Conservation (phyloP, 1,284 basidiomycete species). For the Apiotrichum montevideense region DNA sequence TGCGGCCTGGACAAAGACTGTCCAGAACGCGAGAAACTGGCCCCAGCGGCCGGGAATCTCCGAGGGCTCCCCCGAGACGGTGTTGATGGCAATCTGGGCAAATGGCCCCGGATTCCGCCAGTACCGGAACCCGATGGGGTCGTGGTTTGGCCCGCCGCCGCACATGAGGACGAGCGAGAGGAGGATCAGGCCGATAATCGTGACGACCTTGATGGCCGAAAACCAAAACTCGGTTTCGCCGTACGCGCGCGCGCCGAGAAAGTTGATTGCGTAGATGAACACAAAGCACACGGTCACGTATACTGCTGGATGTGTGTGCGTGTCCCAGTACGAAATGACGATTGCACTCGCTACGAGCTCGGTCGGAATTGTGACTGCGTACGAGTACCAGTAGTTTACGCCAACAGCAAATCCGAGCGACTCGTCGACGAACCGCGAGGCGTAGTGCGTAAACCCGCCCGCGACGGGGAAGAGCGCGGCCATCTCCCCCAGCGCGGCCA, state of each 20-base stretch:
- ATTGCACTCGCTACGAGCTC: constrained; percentile 24
- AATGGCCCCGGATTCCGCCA: constrained; percentile 59
- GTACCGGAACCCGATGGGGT: constrained; percentile 51
- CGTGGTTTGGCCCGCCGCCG: constrained; percentile 57
- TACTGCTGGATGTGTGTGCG: constrained; percentile 38
- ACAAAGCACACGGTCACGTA: constrained; percentile 47
- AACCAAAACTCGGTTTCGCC: constrained; percentile 42
- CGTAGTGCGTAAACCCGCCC: constrained; percentile 42
- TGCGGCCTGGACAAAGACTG: constrained; percentile 67
- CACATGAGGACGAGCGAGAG: constrained; percentile 63
- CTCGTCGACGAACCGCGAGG: constrained; percentile 52
- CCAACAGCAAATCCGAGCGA: constrained; percentile 47
- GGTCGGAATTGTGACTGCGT: constrained; percentile 7
- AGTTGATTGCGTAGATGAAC: constrained; percentile 46
- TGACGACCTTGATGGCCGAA: constrained; percentile 29
- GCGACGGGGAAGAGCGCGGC: constrained; percentile 41
- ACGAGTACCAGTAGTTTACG: background rate
- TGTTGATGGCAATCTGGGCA: constrained; percentile 13
- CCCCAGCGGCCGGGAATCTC: constrained; percentile 45
- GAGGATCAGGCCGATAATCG: constrained; percentile 50
- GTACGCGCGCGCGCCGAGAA: constrained; percentile 37
- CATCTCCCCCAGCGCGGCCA: constrained; percentile 48
- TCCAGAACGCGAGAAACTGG: constrained; percentile 62
- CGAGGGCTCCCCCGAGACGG: constrained; percentile 7
- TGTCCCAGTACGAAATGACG: constrained; percentile 37